Base-by-base conservation (phyloP, 2,329 filamentous ascomycete species). In the Dendrostoma leiphaemia region DNA sequence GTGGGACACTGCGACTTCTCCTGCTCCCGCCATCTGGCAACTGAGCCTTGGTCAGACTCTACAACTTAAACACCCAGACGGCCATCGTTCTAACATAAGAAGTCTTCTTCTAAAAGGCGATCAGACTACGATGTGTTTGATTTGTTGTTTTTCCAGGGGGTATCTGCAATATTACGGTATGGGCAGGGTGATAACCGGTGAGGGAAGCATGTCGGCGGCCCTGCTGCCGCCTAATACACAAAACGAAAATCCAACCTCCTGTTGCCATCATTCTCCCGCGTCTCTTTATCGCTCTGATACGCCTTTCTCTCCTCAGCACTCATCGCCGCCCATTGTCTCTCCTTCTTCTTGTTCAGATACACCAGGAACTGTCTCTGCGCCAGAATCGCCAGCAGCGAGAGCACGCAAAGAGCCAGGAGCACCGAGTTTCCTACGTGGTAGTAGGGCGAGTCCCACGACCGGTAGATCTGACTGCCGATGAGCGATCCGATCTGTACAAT, bases 351-450 rank as follows among this genome's bases (percentile, higher is more conserved):
- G 61, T 83, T 83, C 28, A 78, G 61, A 19, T 67, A 62, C 4
- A 72, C 60, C 38, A 81, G 64, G 31, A 69, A 73, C 54, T 74
- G 65, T 15, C 78, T 69, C 61, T 81, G 77, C 2, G 67, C 69
- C 29, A 84, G 24, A 44, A 85, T 84, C 0, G 77, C 61, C 0
- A 75, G 64, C 8, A 83, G 61, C 19, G 76, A 74, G 26, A 81
- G 72, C 0, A 71, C 72, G 3, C 77, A 69, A 46, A 85, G 72
- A 1, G 71, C 77, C 23, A 86, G 75, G 46, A 83, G 72, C 3
- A 83, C 76, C 23, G 72, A 79, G 67, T 85, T 85, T 8, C 82
- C 82, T 3, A 63, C 73, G 55, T 80, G 77, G 63, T 84, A 85
- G 61, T 79, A 78, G 0, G 82, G 81, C 6, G 72, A 71, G 53